Conservation (phyloP, 306 rosid species). For the Herpetospermum pedunculosum region DNA sequence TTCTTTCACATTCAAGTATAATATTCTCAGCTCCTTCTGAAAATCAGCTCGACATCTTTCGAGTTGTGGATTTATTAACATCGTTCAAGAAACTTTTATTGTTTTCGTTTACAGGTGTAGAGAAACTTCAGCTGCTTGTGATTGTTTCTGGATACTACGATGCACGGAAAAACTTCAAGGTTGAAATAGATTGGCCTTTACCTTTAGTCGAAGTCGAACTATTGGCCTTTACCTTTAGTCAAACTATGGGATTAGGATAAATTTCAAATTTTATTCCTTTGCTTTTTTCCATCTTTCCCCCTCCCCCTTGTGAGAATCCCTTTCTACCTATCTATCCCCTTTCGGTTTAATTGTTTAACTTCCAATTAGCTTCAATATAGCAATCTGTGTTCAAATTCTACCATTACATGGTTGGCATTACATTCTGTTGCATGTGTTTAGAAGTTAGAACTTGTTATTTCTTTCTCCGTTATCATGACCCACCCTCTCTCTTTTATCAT, state of each 20-base stretch:
- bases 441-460: not conserved
- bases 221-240: no score
- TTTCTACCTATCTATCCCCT: not conserved
- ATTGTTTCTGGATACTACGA: conserved; percentile 62
- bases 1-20: not conserved
- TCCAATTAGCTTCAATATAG: not conserved
- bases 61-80: not conserved
- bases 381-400: not conserved
- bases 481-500: not conserved
- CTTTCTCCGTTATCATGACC: not conserved
- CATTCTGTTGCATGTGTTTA: conserved; percentile 1
- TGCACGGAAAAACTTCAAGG: conserved; percentile 65
- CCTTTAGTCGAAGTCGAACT: no score
- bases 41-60: not conserved
- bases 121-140: conserved; percentile 54
- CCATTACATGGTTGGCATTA: not conserved
- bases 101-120: conserved; percentile 31
- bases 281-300: not conserved
- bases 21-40: not conserved
- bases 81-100: not conserved
- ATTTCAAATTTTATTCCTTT: not conserved
- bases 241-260: not conserved
- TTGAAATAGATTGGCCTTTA: conserved; percentile 13
- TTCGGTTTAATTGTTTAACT: not conserved
- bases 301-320: not conserved